Base-by-base conservation (phyloP, 2,329 filamentous ascomycete genomes). In the Periconia sp. region DNA sequence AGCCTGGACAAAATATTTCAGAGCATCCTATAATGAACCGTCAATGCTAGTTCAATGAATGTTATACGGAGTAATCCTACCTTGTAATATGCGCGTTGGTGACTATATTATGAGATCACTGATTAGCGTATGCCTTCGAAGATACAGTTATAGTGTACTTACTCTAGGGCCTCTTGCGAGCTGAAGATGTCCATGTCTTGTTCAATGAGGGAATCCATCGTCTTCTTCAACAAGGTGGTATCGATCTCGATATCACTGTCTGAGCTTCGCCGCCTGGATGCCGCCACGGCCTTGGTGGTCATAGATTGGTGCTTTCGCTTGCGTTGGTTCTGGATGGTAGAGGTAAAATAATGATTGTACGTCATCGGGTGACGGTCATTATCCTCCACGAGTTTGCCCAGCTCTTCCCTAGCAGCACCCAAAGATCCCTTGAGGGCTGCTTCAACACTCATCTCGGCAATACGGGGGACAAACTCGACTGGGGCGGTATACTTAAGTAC, bases 341-440 rank as follows among this genome's bases (percentile, higher is more conserved):
- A 47, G 0, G 58, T 56, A 36, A 56, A 78, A 24, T 77, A 64
- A 18, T 42, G 62, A 28, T 82, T 80, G 48, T 83, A 83, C 0
- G 79, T 84, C 24, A 81, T 78, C 0, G 78, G 78, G 50, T 81
- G 76, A 0, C 70, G 56, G 7, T 62, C 59, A 47, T 69, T 76
- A 61, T 78, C 76, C 9, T 62, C 54, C 0, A 85, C 58, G 2
- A 85, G 54, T 36, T 78, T 72, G 0, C 44, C 38, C 1, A 75
- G 63, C 52, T 80, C 80, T 0, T 50, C 44, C 5, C 73, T 61
- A 1, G 50, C 64, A 4, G 49, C 51, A 4, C 48, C 26, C 8
- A 73, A 48, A 11, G 76, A 52, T 2, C 63, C 40, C 1, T 72
- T 50, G 15, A 83, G 64, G 6, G 69, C 66, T 10, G 66, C 71